These are phyloP conservation scores for Populus tomentosa DNA, from an alignment of 441 rosid genomes.

Conservation along the genomic window DNA sequence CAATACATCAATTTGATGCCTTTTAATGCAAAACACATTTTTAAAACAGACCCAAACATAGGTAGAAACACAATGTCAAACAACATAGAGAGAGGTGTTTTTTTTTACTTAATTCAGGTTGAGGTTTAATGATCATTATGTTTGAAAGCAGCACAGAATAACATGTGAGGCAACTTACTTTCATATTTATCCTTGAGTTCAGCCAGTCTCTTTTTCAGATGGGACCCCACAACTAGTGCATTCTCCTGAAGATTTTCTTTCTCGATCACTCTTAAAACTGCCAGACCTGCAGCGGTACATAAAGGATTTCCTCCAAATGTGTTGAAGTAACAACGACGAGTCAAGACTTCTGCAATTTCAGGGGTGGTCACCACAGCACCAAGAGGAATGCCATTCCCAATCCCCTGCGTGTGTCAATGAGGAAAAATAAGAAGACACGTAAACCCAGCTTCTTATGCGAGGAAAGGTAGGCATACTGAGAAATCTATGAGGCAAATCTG, in stretches of 20 bases:
- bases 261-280: conserved; percentile 82
- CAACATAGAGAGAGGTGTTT: not conserved
- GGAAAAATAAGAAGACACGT: not conserved
- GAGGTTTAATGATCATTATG: not conserved
- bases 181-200: conserved; percentile 76
- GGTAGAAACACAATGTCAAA: too few relatives aligned
- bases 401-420: conserved; percentile 50
- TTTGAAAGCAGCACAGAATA: not conserved
- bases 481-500: not conserved
- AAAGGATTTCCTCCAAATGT: conserved; percentile 94
- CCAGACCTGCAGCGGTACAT: conserved; percentile 80
- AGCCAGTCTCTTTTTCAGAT: conserved; percentile 59
- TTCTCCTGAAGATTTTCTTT: conserved; percentile 88
- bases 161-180: conserved; percentile 35
- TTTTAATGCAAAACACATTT: too few relatives aligned
- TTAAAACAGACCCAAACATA: too few relatives aligned
- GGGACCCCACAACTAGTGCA: conserved; percentile 71
- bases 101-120: not conserved
- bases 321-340: conserved; percentile 75
- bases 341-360: conserved; percentile 77
- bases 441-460: not conserved
- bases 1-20: too few relatives aligned
- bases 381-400: conserved; percentile 92
- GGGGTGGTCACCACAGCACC: conserved; percentile 98
- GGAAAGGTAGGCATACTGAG: not conserved